These are phyloP conservation scores for Trypanosoma theileri DNA, from an alignment of 208 protist species.

Conservation along the genomic window DNA sequence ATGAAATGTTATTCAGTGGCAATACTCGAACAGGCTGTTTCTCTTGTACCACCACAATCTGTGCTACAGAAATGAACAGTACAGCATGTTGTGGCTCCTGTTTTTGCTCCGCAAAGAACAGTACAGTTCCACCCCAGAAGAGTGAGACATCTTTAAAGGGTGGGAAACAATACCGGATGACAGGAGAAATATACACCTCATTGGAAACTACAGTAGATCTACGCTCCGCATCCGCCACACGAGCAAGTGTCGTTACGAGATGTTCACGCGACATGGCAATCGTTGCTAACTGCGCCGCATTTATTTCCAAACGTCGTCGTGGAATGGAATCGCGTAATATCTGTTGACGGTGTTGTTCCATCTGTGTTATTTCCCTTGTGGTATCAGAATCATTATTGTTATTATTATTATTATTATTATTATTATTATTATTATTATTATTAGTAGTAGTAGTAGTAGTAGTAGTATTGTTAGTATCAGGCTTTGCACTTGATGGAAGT, in stretches of 20 bases:
- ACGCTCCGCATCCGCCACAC: slow-evolving; percentile 3
- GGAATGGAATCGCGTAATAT: slow-evolving; percentile 15
- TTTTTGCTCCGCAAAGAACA: neutral
- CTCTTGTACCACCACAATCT: slow-evolving; percentile 13
- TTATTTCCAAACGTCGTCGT: neutral
- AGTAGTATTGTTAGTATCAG: neutral
- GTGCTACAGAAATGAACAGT: slow-evolving; percentile 7
- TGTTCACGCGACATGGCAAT: neutral
- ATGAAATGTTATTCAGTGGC: slow-evolving; percentile 8
- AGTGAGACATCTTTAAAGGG: slow-evolving; percentile 20
- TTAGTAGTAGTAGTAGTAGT: neutral
- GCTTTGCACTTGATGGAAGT: neutral
- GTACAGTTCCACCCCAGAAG: slow-evolving; percentile 4
- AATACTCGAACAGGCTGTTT: slow-evolving; percentile 14
- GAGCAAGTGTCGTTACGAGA: slow-evolving; percentile 12
- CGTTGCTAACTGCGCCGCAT: neutral
- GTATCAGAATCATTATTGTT: neutral
- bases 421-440: neutral
- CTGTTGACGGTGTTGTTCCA: neutral
- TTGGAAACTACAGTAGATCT: neutral
- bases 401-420: no score
- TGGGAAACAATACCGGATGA: neutral
- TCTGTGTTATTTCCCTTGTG: neutral
- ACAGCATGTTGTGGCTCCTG: neutral
- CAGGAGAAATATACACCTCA: neutral